Evolutionary conservation across 192 early-diverging fungal species (phyloP), one percentile per base, ranked within the genome.

Genomic region (Paraglomus occultum): DNA sequence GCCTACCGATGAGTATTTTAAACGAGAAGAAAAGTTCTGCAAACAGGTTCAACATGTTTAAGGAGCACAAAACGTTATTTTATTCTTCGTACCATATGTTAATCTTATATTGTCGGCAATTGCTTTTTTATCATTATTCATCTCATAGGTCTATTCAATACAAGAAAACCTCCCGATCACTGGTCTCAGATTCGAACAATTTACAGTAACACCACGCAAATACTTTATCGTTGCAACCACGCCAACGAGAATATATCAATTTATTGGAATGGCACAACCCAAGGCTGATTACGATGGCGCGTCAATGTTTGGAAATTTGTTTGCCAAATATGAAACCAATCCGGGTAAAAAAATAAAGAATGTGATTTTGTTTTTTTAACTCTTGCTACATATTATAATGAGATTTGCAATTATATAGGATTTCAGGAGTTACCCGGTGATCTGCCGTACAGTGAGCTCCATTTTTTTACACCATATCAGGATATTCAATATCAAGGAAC

Each of bases 161-260:
- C 86, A 87, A 6, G 87, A 89, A 18, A 84, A 82, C 18, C 78
- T 84, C 47, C 91, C 92, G 7, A 88, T 99, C 23, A 82, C 83
- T 11, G 94, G 95, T 17, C 77, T 99, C 31, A 84, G 89, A 9
- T 89, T 90, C 80, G 92, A 93, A 77, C 80, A 89, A 64, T 94
- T 94, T 59, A 92, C 91, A 0, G 83, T 82, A 15, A 84, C 77
- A 20, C 62, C 82, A n/a, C 83, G 87, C 64, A 89, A 90, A 74
- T 92, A 92, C 70, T 81, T 92, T 39, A 87, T 97, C 1, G 75
- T 96, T 50, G 82, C 90, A 10, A 79, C 94, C 7, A 96, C 96
- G 0, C 84, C 91, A 0, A 93, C 84, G 0, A 85, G 90, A n/a
- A 80, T 99, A 17, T 99, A 99, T 74, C 95, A 96, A 71, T 91